A percentile compares a stretch with the other conserved stretches of the same genome.
phyloP scores from a whole-genome alignment of 2,329 filamentous ascomycete genomes.

The Cercospora brassicicola region DNA sequence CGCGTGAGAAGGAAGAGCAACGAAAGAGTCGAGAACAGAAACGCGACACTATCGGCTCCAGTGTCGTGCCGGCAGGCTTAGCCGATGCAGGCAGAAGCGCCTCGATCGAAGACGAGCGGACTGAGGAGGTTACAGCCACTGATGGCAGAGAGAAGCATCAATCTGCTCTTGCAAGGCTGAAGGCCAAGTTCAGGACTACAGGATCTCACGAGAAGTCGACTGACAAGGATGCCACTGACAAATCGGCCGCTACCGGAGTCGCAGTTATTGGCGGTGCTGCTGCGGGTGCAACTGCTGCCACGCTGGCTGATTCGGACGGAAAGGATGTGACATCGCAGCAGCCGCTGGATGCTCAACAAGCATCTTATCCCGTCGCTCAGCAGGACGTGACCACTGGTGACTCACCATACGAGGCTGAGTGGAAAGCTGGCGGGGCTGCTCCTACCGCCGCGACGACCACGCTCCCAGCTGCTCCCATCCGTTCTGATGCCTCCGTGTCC shows the following conservation, averaged over 20 bases:
- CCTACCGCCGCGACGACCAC: slow-evolving; percentile 6
- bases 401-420: slow-evolving; percentile 5
- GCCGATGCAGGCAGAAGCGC: slow-evolving; percentile 15
- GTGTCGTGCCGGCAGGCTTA: not conserved
- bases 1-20: slow-evolving; percentile 53
- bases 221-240: slow-evolving; percentile 12
- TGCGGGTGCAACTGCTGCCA: slow-evolving; percentile 19
- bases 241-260: slow-evolving; percentile 1
- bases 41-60: slow-evolving; percentile 23
- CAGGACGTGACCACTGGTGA: slow-evolving; percentile 1
- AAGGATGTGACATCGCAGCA: slow-evolving; percentile 6
- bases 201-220: slow-evolving; percentile 16
- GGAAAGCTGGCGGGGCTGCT: slow-evolving; percentile 10
- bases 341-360: slow-evolving; percentile 15
- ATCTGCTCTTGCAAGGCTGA: slow-evolving; percentile 26
- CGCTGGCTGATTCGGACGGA: slow-evolving; percentile 16
- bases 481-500: not conserved
- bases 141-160: slow-evolving; percentile 25
- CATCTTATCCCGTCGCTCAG: slow-evolving; percentile 12
- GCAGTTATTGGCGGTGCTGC: slow-evolving; percentile 18
- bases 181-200: slow-evolving; percentile 28
- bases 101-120: slow-evolving; percentile 16
- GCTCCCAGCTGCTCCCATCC: not conserved
- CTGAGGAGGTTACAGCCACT: slow-evolving; percentile 7
- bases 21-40: slow-evolving; percentile 44